Evolutionary conservation across 2,329 filamentous ascomycete species (phyloP).

Genomic region (Ceratocystis colombiana): DNA sequence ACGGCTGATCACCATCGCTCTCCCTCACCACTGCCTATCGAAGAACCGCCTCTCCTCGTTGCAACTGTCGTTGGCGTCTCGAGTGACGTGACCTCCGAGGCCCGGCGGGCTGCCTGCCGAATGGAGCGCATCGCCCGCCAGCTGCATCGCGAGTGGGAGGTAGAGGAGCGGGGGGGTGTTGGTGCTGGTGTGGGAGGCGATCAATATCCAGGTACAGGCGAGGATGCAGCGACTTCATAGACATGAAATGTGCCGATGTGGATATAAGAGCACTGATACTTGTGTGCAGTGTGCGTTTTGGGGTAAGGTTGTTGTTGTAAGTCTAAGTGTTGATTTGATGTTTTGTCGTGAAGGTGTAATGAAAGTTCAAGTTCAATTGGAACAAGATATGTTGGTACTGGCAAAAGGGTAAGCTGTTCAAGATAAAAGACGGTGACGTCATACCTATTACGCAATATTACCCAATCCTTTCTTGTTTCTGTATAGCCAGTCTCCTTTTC

Average conservation of each 20-base stretch:
- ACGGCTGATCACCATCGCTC: too few species aligned
- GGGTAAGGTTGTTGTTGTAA: background rate
- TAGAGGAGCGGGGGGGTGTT: conserved; percentile 29
- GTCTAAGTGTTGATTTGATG: background rate
- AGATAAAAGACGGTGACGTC: background rate
- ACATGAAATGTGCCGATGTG: background rate
- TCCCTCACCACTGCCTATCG: conserved; percentile 24
- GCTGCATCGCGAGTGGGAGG: conserved; percentile 46
- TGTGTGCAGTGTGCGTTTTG: too few species aligned
- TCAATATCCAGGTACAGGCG: background rate
- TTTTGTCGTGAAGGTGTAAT: background rate
- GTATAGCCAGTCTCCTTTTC: background rate
- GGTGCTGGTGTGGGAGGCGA: background rate
- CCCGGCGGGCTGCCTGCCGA: conserved; percentile 42
- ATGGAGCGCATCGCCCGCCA: conserved; percentile 46
- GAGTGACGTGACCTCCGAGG: conserved; percentile 40
- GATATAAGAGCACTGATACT: too few species aligned
- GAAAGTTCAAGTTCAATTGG: background rate
- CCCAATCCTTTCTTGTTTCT: background rate
- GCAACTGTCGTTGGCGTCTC: conserved; percentile 44
- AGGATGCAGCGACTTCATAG: background rate
- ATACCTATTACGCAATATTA: background rate
- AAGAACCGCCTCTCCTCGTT: conserved; percentile 42
- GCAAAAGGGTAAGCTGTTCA: too few species aligned
- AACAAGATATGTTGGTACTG: background rate